Evolutionary conservation across 768 basidiomycete genomes (phyloP).

Genomic region (Macrocybe gigantea): DNA sequence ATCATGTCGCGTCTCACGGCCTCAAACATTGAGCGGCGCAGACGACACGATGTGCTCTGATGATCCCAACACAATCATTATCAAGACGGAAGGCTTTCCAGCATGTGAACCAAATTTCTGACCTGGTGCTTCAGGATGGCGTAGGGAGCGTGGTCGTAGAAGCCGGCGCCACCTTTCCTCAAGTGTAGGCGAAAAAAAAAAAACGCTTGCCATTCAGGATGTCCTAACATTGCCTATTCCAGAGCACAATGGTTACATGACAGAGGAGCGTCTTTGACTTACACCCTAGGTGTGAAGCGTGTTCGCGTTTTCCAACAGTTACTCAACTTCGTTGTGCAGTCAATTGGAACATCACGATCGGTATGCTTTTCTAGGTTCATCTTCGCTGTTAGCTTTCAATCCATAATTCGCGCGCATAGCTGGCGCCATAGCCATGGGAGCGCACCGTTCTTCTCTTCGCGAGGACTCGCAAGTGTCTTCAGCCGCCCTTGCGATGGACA

Average conservation of each 20-base stretch:
- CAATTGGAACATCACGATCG: conserved; percentile 34
- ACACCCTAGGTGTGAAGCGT: conserved; percentile 21
- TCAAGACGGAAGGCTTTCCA: conserved; percentile 28
- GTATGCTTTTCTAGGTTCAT: conserved; percentile 8
- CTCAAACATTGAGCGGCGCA: conserved; percentile 2
- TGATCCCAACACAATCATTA: conserved; percentile 25
- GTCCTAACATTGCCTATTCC: neutral
- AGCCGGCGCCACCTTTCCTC: conserved; percentile 29
- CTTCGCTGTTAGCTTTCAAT: neutral
- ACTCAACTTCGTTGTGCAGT: conserved; percentile 13
- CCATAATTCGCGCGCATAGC: conserved; percentile 10
- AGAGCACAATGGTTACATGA: conserved; percentile 30
- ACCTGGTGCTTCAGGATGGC: conserved; percentile 20
- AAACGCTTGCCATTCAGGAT: neutral
- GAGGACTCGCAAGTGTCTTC: conserved; percentile 31
- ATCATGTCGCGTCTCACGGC: no score
- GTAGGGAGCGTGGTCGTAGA: conserved; percentile 27
- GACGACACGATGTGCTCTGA: conserved; percentile 34
- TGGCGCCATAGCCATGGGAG: conserved; percentile 33
- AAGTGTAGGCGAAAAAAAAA: conserved; percentile 17
- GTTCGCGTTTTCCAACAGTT: neutral
- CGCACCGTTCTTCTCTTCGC: conserved; percentile 32
- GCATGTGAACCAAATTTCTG: conserved; percentile 26
- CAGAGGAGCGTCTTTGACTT: conserved; percentile 25
- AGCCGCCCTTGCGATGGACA: conserved; percentile 27